phyloP scores from a whole-genome alignment of 805 yeast species.

The Millerozyma miso region DNA sequence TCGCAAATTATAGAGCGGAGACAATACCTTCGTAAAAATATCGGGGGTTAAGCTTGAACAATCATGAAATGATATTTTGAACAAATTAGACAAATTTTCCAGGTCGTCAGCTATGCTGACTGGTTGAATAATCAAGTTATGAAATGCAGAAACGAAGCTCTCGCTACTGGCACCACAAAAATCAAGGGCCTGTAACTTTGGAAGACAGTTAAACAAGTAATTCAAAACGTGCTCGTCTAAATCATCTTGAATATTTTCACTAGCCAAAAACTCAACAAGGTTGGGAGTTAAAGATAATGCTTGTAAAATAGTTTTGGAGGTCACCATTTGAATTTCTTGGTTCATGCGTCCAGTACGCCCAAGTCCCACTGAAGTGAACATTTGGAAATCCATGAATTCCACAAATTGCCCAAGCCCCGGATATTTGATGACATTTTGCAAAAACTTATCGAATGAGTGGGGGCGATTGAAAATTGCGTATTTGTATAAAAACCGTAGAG shows the following conservation, averaged over 20 bases:
- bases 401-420: constrained; percentile 56
- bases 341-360: constrained; percentile 90
- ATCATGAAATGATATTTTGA: constrained; percentile 75
- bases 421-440: constrained; percentile 46
- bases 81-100: constrained; percentile 13
- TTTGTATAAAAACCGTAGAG: constrained; percentile 56
- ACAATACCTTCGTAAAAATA: constrained; percentile 54
- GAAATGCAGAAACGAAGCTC: constrained; percentile 57
- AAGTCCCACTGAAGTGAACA: constrained; percentile 82
- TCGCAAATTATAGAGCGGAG: constrained; percentile 51
- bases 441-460: constrained; percentile 68
- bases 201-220: constrained; percentile 50
- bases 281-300: constrained; percentile 64
- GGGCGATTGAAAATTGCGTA: constrained; percentile 77
- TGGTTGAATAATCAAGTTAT: constrained; percentile 31
- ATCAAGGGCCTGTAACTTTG: constrained; percentile 65
- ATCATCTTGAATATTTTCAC: constrained; percentile 84
- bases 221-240: constrained; percentile 57
- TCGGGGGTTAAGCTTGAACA: constrained; percentile 70
- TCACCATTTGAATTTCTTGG: constrained; percentile 86
- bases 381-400: constrained; percentile 78
- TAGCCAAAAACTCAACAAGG: constrained; percentile 72
- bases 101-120: constrained; percentile 8
- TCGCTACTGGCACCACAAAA: constrained; percentile 83
- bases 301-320: constrained; percentile 61